Conservation (phyloP, 2,329 filamentous ascomycete genomes). For the Penicillium sumatraense region DNA sequence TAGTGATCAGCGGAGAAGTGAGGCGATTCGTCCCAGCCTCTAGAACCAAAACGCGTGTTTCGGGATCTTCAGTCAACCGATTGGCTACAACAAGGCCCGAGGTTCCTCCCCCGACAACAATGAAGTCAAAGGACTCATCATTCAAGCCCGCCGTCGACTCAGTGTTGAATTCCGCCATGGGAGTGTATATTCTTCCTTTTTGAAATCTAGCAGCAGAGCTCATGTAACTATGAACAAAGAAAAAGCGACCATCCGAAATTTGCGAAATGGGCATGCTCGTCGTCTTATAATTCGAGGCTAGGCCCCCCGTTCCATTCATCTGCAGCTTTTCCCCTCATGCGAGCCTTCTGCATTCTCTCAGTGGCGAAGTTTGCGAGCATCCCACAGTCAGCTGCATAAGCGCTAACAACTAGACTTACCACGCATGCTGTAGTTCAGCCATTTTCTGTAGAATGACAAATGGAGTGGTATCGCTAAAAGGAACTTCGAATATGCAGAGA, state of each 20-base stretch:
- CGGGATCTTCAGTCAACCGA: slow-evolving; percentile 30
- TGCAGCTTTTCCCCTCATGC: no score
- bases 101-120: slow-evolving; percentile 35
- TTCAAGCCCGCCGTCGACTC: slow-evolving; percentile 3
- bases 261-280: not conserved
- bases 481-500: no score
- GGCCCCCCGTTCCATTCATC: not conserved
- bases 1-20: slow-evolving; percentile 18
- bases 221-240: no score
- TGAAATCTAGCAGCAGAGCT: not conserved
- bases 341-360: not conserved
- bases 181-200: not conserved
- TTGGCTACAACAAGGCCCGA: slow-evolving; percentile 32
- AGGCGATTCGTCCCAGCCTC: slow-evolving; percentile 27
- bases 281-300: not conserved
- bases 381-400: not conserved
- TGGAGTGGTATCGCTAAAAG: no score
- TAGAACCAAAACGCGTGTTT: slow-evolving; percentile 25
- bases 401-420: not conserved
- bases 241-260: no score
- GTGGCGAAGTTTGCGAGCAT: not conserved
- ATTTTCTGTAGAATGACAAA: no score
- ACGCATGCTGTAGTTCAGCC: no score
- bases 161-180: slow-evolving; percentile 2
- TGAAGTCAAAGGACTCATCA: slow-evolving; percentile 23